Evolutionary conservation across 2,329 filamentous ascomycete genomes (phyloP), one percentile per base, ranked within the genome.

Genomic region (Lasiodiplodia sp.): DNA sequence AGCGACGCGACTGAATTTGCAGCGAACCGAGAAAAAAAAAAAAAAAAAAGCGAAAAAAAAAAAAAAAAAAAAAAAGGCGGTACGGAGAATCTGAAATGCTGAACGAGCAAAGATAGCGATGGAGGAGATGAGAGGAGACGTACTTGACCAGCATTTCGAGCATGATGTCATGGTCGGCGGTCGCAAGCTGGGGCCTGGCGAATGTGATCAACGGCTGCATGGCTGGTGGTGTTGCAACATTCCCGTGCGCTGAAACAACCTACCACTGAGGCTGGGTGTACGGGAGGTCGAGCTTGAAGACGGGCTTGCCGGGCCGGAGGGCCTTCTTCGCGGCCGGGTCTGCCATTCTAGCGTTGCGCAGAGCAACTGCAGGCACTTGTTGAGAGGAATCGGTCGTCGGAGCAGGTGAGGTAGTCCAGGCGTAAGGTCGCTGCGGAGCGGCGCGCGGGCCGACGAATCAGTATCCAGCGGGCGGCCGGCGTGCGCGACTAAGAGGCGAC

Each of bases 241-340:
- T 64, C 60, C 44, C 47, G 60, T 28, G 47, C 60, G 44, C 60
- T 64, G 60, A 64, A 64, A 64, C 60, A 53, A 64, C 81, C 52
- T 78, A 91, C 91, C 89, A 92, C 76, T 84, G 78, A 12, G 85
- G 81, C 6, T 82, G 78, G 2, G 89, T 88, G 75, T 87, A 92
- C 0, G 90, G 89, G 2, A 87, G 88, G 58, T 91, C 88, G 28
- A 91, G 84, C 72, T 89, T 89, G 75, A 90, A 88, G 21, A 90
- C 81, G 10, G 65, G 34, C 31, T 58, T 57, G 65, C 53, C 65
- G 7, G 87, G 60, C 11, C 60, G 60, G 60, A 23, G 31, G 47
- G 14, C 47, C 60, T 52, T 53, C 60, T 52, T 64, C 4, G 60
- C 44, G 21, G 38, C 10, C 10, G 58, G 11, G n/a, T 52, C 60